Base-by-base conservation (phyloP, 2,329 filamentous ascomycete genomes). In the Nectriaceae sp. region DNA sequence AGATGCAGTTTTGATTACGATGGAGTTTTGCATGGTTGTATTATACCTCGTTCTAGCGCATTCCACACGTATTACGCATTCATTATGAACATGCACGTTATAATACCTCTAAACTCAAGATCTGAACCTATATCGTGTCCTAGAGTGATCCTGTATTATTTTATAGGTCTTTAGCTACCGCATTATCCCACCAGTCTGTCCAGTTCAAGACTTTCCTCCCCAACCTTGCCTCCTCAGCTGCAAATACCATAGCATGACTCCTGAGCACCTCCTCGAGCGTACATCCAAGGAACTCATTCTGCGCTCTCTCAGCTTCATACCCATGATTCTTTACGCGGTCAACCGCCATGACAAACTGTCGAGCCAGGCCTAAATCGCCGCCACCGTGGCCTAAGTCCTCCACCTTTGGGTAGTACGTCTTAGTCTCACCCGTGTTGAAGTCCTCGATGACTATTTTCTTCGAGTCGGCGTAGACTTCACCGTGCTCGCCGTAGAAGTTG, bases 231-330 rank as follows among this genome's bases (percentile, higher is more conserved):
- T 96, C 88, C 70, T 97, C 94, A 0, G 93, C 94, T 20, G 90
- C 92, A 74, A 97, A 99, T 0, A 97, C 93, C 70, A 94, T 82
- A 2, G 89, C 92, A 71, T 97, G 94, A 63, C 90, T 96, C 41
- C 88, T 79, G n/a, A 97, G 79, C 2, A 88, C 83, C 64, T 97
- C 94, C 47, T 96, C 90, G 6, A 96, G 72, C 11, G 87, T 88
- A 69, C 90, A 96, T 0, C 90, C 91, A 21, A 97, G 76, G 64
- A 86, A 83, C 62, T 84, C 75, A 48, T 77, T 76, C 76, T 97
- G 93, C 2, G 92, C 92, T 52, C 79, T 79, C 35, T 78, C 73
- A 1, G 88, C 86, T 21, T 74, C 70, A 82, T 85, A 83, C 0
- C 77, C 80, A 50, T 83, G 76, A 53, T 85, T 87, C 68, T 91